Evolutionary conservation across 306 rosid species (phyloP).

Genomic region (Prinsepia uniflora): DNA sequence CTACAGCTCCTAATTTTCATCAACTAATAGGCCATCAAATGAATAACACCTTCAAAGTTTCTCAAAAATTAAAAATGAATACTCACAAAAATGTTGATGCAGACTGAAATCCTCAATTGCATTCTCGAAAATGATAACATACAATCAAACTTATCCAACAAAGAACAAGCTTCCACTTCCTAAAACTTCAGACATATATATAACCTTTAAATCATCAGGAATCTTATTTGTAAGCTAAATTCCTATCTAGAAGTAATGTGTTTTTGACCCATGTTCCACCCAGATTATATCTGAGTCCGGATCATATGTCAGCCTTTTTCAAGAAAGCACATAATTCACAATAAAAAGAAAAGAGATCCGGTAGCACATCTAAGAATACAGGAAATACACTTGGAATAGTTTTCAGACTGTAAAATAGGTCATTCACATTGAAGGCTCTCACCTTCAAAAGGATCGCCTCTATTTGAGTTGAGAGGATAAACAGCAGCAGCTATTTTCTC

Average conservation of each 20-base stretch:
- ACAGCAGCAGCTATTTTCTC: slow-evolving; percentile 79
- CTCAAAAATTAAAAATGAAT: too few species aligned
- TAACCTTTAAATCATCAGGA: slow-evolving; percentile 20
- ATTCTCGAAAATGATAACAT: background rate
- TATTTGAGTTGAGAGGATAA: slow-evolving; percentile 54
- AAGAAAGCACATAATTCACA: slow-evolving; percentile 32
- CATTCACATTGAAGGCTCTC: slow-evolving; percentile 39
- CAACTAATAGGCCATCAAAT: too few species aligned
- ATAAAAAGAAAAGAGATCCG: slow-evolving; percentile 25
- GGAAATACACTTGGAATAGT: slow-evolving; percentile 24
- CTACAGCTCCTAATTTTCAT: too few species aligned
- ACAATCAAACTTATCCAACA: background rate
- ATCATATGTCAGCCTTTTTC: background rate
- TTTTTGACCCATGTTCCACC: slow-evolving; percentile 27
- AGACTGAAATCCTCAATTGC: too few species aligned
- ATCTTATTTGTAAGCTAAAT: slow-evolving; percentile 23
- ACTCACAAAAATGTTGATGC: too few species aligned
- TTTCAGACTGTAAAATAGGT: slow-evolving; percentile 19
- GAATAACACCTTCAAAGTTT: too few species aligned
- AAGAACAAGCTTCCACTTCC: background rate
- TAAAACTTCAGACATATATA: background rate
- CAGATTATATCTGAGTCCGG: background rate
- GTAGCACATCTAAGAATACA: slow-evolving; percentile 34
- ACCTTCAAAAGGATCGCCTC: slow-evolving; percentile 48
- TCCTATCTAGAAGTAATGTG: too few species aligned